phyloP scores from a whole-genome alignment of 1,139 yeast genomes.

The Zygoascus meyerae region DNA sequence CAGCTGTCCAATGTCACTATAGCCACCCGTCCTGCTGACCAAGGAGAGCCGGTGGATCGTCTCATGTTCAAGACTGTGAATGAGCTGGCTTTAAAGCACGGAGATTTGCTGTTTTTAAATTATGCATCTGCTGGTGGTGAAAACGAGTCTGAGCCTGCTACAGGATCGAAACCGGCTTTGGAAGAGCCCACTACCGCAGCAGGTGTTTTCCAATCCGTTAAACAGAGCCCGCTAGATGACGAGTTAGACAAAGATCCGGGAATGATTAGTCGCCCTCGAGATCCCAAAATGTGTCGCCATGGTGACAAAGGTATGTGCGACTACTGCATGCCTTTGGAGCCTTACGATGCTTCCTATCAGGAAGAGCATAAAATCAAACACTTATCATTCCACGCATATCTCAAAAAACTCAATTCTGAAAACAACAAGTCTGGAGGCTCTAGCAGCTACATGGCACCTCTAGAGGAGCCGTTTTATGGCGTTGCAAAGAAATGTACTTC shows the following conservation, averaged over 20 bases:
- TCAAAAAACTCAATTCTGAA: slow-evolving; percentile 64
- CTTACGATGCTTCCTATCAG: slow-evolving; percentile 81
- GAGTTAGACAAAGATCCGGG: slow-evolving; percentile 66
- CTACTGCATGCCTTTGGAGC: slow-evolving; percentile 91
- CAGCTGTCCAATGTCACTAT: slow-evolving; percentile 23
- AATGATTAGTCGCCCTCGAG: slow-evolving; percentile 56
- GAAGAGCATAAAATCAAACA: slow-evolving; percentile 79
- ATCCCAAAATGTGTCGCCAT: slow-evolving; percentile 66
- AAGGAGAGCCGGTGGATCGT: slow-evolving; percentile 42
- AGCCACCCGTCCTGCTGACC: slow-evolving; percentile 42
- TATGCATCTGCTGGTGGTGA: slow-evolving; percentile 35
- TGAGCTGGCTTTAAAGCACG: slow-evolving; percentile 62
- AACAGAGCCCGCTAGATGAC: slow-evolving; percentile 55
- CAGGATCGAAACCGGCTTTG: background rate
- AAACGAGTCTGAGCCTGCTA: slow-evolving; percentile 2
- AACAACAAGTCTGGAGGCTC: slow-evolving; percentile 60
- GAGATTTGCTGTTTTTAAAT: slow-evolving; percentile 69
- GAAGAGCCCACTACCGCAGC: slow-evolving; percentile 8
- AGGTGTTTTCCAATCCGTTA: slow-evolving; percentile 16
- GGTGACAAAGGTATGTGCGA: slow-evolving; percentile 97
- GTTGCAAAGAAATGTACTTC: slow-evolving; percentile 61
- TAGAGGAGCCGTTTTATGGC: slow-evolving; percentile 62
- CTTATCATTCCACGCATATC: slow-evolving; percentile 75
- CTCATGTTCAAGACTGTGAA: slow-evolving; percentile 44
- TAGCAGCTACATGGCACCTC: slow-evolving; percentile 73